Base-by-base conservation (phyloP, 1,284 basidiomycete species). In the Athelia psychrophila region DNA sequence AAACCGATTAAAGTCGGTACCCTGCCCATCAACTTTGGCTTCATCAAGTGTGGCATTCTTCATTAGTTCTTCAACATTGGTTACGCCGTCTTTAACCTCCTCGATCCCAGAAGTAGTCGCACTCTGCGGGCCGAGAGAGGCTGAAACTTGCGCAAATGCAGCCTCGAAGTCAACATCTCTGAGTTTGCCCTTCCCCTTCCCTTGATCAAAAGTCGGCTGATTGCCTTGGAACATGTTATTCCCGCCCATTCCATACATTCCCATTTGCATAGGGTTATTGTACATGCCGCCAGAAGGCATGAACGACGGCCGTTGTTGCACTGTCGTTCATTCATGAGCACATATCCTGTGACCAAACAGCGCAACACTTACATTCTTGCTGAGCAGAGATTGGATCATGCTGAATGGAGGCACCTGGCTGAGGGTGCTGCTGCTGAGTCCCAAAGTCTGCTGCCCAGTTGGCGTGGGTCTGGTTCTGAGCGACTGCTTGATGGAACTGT, bases 101-200 rank as follows among this genome's bases (percentile, higher is more conserved):
- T 77, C 81, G 15, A 86, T 80, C 33, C 73, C 65, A 8, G 81
- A 75, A 24, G 70, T 72, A 23, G 77, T 72, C 23, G 67, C 60
- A 56, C 81, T 73, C 22, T 61, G 54, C 12, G 74, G 65, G 33
- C 65, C 60, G 18, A 84, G 62, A 9, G 80, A 80, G 15, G 77
- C 78, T 33, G 73, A 70, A 3, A 78, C 74, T 60, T 86, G 77
- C 16, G 81, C 83, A 66, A 92, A 88, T 1, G 88, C 90, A 24
- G 82, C 82, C 58, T 89, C 88, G 60, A 89, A 93, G 66, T 91
- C 90, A 5, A 79, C 84, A 58, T 88, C 88, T 58, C 76, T 82
- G 54, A 75, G 80, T 64, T 86, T 92, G 18, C 84, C 88, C 68
- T 88, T 92, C 50, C 82, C 88, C 67, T 80, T 84, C 23, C 64